These are phyloP conservation scores for Lachnum nothofagi DNA, from an alignment of 2,329 filamentous ascomycete genomes.

Conservation along the genomic window DNA sequence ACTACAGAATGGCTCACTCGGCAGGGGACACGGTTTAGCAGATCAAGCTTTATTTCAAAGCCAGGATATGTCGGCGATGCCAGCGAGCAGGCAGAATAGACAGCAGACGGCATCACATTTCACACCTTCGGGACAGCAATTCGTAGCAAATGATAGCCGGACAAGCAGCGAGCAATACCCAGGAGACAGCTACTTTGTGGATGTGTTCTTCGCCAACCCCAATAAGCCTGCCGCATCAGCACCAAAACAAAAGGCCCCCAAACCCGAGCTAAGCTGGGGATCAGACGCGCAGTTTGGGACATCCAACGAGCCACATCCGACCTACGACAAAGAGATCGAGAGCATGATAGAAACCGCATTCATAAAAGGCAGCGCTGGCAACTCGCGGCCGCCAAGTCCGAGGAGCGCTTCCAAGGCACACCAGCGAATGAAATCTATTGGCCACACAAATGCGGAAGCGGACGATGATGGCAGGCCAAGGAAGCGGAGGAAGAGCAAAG, in stretches of 20 bases:
- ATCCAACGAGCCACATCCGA: constrained; percentile 49
- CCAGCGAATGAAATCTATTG: constrained; percentile 13
- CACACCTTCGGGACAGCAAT: constrained; percentile 7
- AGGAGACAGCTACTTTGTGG: constrained; percentile 22
- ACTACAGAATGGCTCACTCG: constrained; percentile 39
- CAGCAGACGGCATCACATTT: constrained; percentile 27
- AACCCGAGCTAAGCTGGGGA: constrained; percentile 55
- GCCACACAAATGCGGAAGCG: constrained; percentile 26
- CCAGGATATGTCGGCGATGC: constrained; percentile 13
- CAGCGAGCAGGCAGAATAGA: constrained; percentile 19
- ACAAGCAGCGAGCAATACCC: constrained; percentile 17
- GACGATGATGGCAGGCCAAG: constrained; percentile 40
- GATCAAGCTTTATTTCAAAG: constrained; percentile 20
- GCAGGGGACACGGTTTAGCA: constrained; percentile 29
- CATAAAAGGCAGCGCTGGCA: constrained; percentile 51
- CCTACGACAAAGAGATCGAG: constrained; percentile 53
- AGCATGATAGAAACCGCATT: constrained; percentile 52
- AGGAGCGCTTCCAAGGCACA: constrained; percentile 25
- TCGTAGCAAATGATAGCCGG: constrained; percentile 13
- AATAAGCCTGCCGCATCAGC: constrained; percentile 11
- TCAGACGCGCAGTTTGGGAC: constrained; percentile 61
- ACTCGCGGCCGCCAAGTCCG: constrained; percentile 57
- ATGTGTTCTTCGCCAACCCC: constrained; percentile 27
- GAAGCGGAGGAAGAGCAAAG: constrained; percentile 53
- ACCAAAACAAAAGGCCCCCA: constrained; percentile 23